Evolutionary conservation across 2,329 filamentous ascomycete species (phyloP).

Genomic region (Aschersonia sp.): DNA sequence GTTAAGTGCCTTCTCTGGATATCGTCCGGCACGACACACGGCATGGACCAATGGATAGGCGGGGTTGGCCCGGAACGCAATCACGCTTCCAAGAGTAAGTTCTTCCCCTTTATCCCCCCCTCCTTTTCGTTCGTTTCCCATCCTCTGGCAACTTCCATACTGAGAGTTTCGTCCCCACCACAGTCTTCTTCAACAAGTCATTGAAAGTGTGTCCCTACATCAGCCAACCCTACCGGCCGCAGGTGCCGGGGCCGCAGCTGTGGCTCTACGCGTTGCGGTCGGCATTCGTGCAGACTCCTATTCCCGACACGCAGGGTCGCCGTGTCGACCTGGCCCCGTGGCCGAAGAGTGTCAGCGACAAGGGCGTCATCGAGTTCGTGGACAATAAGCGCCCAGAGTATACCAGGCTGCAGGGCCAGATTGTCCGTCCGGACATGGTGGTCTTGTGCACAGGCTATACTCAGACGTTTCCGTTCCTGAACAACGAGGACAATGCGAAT

Average conservation of each 20-base stretch:
- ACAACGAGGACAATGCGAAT: neutral
- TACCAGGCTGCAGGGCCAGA: slow-evolving; percentile 12
- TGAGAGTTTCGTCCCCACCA: neutral
- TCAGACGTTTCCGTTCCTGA: slow-evolving; percentile 24
- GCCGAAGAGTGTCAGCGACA: slow-evolving; percentile 18
- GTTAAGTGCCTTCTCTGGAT: slow-evolving; percentile 18
- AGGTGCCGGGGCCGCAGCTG: slow-evolving; percentile 6
- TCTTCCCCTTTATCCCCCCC: neutral
- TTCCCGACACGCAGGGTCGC: slow-evolving; percentile 17
- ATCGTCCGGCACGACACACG: slow-evolving; percentile 20
- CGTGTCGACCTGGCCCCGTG: slow-evolving; percentile 27
- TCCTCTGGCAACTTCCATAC: neutral
- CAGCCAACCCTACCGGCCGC: slow-evolving; percentile 15
- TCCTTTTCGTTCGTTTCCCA: neutral
- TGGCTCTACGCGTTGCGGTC: slow-evolving; percentile 15
- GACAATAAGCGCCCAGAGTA: slow-evolving; percentile 16
- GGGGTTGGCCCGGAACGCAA: slow-evolving; percentile 18
- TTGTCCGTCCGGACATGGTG: slow-evolving; percentile 25
- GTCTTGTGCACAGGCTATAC: slow-evolving; percentile 30
- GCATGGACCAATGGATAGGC: slow-evolving; percentile 27
- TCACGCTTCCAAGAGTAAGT: slow-evolving; percentile 12
- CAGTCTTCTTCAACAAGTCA: slow-evolving; percentile 26
- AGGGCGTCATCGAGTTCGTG: slow-evolving; percentile 19
- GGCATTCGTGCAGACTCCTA: slow-evolving; percentile 18
- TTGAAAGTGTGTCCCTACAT: slow-evolving; percentile 21